A percentile compares a stretch with the other conserved stretches of the same genome.
These are phyloP conservation scores for Aspergillus bridgeri DNA, from an alignment of 495 filamentous ascomycete species.

Conservation along the genomic window DNA sequence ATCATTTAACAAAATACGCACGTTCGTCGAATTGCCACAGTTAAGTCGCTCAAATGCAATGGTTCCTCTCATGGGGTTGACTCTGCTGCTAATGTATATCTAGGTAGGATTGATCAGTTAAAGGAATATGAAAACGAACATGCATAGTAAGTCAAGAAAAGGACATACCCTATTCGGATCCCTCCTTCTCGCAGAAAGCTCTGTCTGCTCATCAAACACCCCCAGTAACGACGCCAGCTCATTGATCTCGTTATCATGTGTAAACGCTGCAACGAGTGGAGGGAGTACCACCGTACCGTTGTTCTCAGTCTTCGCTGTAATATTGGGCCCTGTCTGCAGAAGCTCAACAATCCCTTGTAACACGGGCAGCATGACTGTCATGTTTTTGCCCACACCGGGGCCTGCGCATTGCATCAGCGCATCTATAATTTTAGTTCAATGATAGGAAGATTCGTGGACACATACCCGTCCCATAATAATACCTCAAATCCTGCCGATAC, in stretches of 20 bases:
- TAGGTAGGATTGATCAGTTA: constrained; percentile 16
- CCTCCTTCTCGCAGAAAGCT: constrained; percentile 27
- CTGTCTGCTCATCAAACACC: constrained; percentile 47
- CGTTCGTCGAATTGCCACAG: constrained; percentile 32
- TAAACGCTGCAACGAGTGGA: constrained; percentile 49
- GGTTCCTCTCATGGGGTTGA: constrained; percentile 55
- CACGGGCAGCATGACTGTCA: constrained; percentile 47
- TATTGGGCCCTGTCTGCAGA: constrained; percentile 42
- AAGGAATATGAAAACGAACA: constrained; percentile 12
- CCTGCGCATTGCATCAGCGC: constrained; percentile 23
- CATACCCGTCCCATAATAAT: constrained; percentile 49
- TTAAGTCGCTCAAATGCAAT: constrained; percentile 51
- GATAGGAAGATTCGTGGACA: too few relatives aligned
- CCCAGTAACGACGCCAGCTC: constrained; percentile 52
- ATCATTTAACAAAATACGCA: constrained; percentile 52
- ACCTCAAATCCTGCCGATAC: constrained; percentile 57
- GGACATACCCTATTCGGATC: constrained; percentile 21
- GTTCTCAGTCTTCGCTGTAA: constrained; percentile 33
- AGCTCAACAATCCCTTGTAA: constrained; percentile 46
- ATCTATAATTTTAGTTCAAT: too few relatives aligned
- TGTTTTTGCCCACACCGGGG: constrained; percentile 44
- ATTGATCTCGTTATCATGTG: constrained; percentile 59
- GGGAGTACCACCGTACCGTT: constrained; percentile 38
- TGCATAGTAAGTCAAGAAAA: constrained; percentile 26
- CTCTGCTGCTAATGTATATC: constrained; percentile 41